phyloP scores from a whole-genome alignment of 2,329 filamentous ascomycete species.

The Chaetomium sp. region DNA sequence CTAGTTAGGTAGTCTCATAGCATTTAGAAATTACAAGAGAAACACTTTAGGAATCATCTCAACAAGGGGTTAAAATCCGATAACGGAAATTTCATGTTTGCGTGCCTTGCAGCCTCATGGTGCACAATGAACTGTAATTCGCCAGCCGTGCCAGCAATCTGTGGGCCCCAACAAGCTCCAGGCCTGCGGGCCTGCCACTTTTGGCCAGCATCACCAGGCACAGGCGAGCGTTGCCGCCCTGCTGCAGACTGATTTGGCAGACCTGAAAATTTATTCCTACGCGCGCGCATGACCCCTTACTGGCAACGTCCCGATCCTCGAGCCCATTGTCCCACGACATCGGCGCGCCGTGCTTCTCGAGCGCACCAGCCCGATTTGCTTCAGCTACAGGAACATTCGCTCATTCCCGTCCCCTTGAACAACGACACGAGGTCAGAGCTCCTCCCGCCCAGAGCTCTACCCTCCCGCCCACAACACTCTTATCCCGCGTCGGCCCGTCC shows the following conservation, averaged over 20 bases:
- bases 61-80: background rate
- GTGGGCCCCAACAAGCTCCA: slow-evolving; percentile 26
- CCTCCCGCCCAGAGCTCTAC: slow-evolving; percentile 12
- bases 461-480: background rate
- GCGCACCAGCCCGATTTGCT: background rate
- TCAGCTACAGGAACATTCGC: background rate
- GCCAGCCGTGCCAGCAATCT: slow-evolving; percentile 28
- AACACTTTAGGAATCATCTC: background rate
- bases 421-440: background rate
- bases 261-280: slow-evolving; percentile 21
- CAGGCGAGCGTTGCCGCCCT: slow-evolving; percentile 29
- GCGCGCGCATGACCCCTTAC: slow-evolving; percentile 1
- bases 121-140: slow-evolving; percentile 37
- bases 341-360: background rate
- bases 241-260: slow-evolving; percentile 27
- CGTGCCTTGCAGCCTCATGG: slow-evolving; percentile 46
- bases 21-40: no score
- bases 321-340: background rate
- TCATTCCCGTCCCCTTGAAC: background rate
- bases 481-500: slow-evolving; percentile 28
- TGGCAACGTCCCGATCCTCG: background rate
- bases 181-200: slow-evolving; percentile 24
- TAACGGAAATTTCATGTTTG: background rate
- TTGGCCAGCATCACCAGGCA: slow-evolving; percentile 31
- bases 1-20: no score